These are phyloP conservation scores for Fusarium beomiforme DNA, from an alignment of 2,329 filamentous ascomycete genomes.

Conservation along the genomic window DNA sequence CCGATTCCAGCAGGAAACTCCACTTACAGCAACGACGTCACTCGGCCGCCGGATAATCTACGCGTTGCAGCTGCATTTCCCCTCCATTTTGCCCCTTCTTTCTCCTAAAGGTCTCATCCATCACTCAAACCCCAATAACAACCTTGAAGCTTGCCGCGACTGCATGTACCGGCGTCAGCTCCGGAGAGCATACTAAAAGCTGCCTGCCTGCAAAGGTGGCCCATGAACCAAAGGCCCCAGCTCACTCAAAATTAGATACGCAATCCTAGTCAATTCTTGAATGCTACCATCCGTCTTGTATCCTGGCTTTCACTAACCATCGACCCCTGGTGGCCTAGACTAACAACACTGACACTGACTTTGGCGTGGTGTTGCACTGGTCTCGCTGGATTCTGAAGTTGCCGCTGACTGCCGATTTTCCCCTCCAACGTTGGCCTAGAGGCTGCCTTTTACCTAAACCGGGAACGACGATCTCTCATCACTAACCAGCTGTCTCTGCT, in stretches of 20 bases:
- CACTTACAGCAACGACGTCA: constrained; percentile 38
- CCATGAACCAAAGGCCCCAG: not conserved
- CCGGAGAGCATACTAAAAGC: constrained; percentile 1
- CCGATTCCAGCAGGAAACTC: constrained; percentile 24
- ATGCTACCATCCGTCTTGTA: not conserved
- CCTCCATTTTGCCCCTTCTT: constrained; percentile 29
- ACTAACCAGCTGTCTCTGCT: constrained; percentile 32
- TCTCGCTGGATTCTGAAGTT: constrained; percentile 32
- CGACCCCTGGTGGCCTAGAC: not conserved
- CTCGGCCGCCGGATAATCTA: constrained; percentile 29
- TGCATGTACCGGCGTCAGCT: constrained; percentile 29
- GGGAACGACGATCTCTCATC: constrained; percentile 44
- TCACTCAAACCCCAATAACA: constrained; percentile 11
- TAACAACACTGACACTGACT: constrained; percentile 1
- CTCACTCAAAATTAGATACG: constrained; percentile 1
- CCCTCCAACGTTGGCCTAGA: constrained; percentile 26
- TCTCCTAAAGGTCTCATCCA: constrained; percentile 21
- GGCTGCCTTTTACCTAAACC: constrained; percentile 36
- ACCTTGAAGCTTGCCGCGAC: constrained; percentile 20
- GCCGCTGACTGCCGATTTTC: constrained; percentile 28
- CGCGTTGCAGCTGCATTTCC: constrained; percentile 21
- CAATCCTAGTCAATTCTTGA: constrained; percentile 12
- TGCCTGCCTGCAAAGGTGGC: not conserved
- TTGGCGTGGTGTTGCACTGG: constrained; percentile 19
- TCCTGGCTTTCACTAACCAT: not conserved